Evolutionary conservation across 352 stramenopile genomes (phyloP), one percentile per base, ranked within the genome.

Genomic region (Pythium folliculosum): DNA sequence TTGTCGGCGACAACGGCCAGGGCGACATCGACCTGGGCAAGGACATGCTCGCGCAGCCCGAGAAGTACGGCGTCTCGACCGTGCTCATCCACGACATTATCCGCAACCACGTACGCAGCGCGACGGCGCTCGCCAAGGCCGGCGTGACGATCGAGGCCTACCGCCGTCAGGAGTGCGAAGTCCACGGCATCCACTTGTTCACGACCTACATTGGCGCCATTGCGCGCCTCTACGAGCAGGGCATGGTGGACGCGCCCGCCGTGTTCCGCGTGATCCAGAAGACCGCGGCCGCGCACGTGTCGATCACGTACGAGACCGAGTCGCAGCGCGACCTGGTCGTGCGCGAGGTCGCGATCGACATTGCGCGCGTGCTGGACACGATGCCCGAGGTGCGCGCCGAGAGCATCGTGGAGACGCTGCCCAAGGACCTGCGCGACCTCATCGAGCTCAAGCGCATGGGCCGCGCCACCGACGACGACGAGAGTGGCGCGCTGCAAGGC

Each of bases 1-100:
- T 94, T 43, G 84, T 94, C 30, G 86, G 86, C 5, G 86, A 94
- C 66, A 94, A 94, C 40, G 86, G 86, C 5, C 86, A 94, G 55
- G 84, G 86, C 17, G 86, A 94, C 62, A 94, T 94, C 32, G 84
- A 92, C 43, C 62, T 94, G 23, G 86, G 86, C 73, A 92, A 91
- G 70, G 72, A 81, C 45, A 65, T 94, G 55, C 65, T 94, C 37
- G 68, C 66, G 44, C 65, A 84, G 17, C 81, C 83, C 1, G 60
- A 79, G 10, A 65, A 80, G 61, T 90, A 90, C 65, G 67, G 72
- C 1, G 81, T 90, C 37, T 77, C 73, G 0, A 73, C 73, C 21
- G 86, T 94, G 48, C 74, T 94, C 7, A 94, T 94, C 59, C 86
- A 94, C 72, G 86, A 94, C 60, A 78, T 94, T 25, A 88, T 93